phyloP scores from a whole-genome alignment of 306 rosid species.

The Adenanthera pavonina region DNA sequence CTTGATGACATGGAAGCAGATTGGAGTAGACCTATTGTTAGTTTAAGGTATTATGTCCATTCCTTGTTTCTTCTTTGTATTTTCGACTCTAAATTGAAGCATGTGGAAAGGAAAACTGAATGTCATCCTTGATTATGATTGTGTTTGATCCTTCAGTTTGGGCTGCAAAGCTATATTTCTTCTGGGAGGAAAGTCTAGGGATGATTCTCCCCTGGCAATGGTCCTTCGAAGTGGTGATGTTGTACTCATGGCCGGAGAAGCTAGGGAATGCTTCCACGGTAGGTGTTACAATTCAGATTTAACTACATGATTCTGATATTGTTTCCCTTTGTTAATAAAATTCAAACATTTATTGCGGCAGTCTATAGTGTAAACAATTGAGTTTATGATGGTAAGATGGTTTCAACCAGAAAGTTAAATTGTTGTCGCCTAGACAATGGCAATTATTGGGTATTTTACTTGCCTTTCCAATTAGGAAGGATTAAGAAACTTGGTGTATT shows the following conservation, averaged over 20 bases:
- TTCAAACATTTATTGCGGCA: not conserved
- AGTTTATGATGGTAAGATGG: conserved; percentile 14
- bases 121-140: conserved; percentile 35
- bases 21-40: conserved; percentile 90
- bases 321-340: not conserved
- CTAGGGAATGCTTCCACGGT: conserved; percentile 96
- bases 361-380: not conserved
- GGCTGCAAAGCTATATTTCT: conserved; percentile 97
- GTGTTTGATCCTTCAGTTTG: conserved; percentile 55
- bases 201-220: conserved; percentile 87
- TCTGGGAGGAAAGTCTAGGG: conserved; percentile 85
- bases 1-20: conserved; percentile 98
- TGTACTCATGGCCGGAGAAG: conserved; percentile 95
- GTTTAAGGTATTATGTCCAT: conserved; percentile 68
- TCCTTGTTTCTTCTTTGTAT: not conserved
- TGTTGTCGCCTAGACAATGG: conserved; percentile 13
- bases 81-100: conserved; percentile 12
- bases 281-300: conserved; percentile 33
- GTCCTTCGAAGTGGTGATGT: conserved; percentile 96
- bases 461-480: not conserved
- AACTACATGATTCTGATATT: not conserved
- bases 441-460: conserved; percentile 17
- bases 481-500: not conserved
- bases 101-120: conserved; percentile 13
- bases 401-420: conserved; percentile 17